Conservation (phyloP, 371 early-diverging fungal species). For the Syncephalastrum contaminatum region DNA sequence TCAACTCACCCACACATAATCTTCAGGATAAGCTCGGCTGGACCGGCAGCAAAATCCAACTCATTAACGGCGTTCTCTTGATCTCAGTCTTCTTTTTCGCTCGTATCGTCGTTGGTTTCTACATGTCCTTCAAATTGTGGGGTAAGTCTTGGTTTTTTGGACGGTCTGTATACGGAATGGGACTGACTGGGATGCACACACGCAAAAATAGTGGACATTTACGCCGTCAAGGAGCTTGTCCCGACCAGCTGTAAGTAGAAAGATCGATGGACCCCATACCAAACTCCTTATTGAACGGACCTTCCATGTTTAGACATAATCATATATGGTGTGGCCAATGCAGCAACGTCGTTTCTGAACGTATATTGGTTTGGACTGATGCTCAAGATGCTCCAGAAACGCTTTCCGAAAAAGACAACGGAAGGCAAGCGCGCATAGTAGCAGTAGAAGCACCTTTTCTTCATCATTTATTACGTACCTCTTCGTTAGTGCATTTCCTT, state of each 20-base stretch:
- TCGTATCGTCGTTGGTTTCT: conserved; percentile 81
- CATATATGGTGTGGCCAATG: conserved; percentile 64
- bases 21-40: conserved; percentile 73
- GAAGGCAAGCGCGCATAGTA: conserved; percentile 14
- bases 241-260: conserved; percentile 50
- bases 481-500: not conserved
- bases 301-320: conserved; percentile 31
- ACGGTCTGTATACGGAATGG: not conserved
- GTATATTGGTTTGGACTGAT: conserved; percentile 81
- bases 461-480: not conserved
- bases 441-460: not conserved
- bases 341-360: conserved; percentile 69
- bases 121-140: conserved; percentile 66
- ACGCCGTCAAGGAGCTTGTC: conserved; percentile 55
- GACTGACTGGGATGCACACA: not conserved
- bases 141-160: conserved; percentile 32
- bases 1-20: not conserved
- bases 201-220: conserved; percentile 26
- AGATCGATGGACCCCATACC: not conserved
- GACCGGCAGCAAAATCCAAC: conserved; percentile 75
- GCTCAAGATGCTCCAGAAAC: conserved; percentile 53
- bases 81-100: conserved; percentile 72
- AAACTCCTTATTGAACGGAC: conserved; percentile 4
- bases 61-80: conserved; percentile 79
- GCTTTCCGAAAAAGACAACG: conserved; percentile 26